Evolutionary conservation across 768 basidiomycete genomes (phyloP).

Genomic region (Strobilomyces confusus): DNA sequence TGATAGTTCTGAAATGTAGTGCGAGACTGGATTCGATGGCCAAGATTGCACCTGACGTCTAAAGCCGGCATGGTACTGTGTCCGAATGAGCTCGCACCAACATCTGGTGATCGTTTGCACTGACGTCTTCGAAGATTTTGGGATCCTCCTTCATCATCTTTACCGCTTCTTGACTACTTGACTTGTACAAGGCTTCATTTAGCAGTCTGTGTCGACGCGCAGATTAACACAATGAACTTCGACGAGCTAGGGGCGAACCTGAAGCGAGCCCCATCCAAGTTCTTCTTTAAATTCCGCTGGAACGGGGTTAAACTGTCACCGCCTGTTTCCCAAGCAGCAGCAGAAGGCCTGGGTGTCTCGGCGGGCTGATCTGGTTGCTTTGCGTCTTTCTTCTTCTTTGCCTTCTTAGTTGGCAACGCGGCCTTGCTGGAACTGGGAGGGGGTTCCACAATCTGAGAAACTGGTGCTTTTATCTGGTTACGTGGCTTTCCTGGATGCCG

Average conservation of each 20-base stretch:
- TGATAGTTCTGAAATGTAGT: constrained; percentile 66
- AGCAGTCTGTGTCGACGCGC: constrained; percentile 55
- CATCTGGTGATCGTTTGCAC: constrained; percentile 13
- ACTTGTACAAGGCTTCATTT: constrained; percentile 92
- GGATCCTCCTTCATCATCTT: constrained; percentile 84
- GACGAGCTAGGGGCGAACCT: constrained; percentile 41
- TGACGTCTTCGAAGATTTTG: constrained; percentile 77
- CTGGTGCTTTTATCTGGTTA: constrained; percentile 8
- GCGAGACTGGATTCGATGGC: constrained; percentile 91
- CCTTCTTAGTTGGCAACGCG: constrained; percentile 10
- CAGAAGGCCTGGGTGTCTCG: constrained; percentile 15
- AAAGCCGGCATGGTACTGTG: constrained; percentile 92
- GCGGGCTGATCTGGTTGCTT: constrained; percentile 21
- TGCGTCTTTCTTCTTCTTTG: constrained; percentile 19
- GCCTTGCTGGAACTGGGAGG: constrained; percentile 1
- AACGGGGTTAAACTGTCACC: constrained; percentile 55
- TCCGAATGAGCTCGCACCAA: constrained; percentile 10
- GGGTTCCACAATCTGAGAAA: constrained; percentile 7
- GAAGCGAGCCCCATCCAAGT: constrained; percentile 83
- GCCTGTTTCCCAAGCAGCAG: constrained; percentile 9
- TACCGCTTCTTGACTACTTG: constrained; percentile 67
- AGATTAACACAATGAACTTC: constrained; percentile 7
- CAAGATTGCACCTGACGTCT: constrained; percentile 87
- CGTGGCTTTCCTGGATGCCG: constrained; percentile 6
- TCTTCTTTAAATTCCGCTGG: constrained; percentile 76